Evolutionary conservation across 2,329 filamentous ascomycete species (phyloP), one percentile per base, ranked within the genome.

Genomic region (Stachybotrys chlorohalonatus): DNA sequence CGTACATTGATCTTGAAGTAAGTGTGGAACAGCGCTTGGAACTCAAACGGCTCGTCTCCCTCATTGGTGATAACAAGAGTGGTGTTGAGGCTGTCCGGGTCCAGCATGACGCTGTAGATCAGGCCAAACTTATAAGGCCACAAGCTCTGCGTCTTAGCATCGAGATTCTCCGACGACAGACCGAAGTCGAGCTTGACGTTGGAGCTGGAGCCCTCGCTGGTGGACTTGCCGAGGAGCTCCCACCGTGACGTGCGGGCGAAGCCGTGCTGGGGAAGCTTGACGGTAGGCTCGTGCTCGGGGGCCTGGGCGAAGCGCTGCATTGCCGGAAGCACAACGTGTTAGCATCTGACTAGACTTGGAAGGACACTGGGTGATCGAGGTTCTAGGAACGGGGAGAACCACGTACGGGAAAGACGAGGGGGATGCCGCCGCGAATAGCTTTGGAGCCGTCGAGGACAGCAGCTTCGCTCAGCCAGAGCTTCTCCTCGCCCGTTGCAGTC

Each of bases 101-200:
- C 84, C 60, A 99, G 75, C 3, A 89, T 95, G 56, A 99, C 90
- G 65, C 88, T 95, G 78, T 99, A 99, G 54, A 96, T 87, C 52
- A 97, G 80, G 5, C 87, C 88, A 69, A 99, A 99, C 59, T 88
- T 84, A 67, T 87, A 87, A 2, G 89, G 86, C 94, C 94, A 99
- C 30, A 85, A 81, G 63, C 82, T 80, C 66, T 82, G 83, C 61
- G 82, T 80, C 48, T 85, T 81, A 0, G 86, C 83, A 60, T 80
- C 81, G 55, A 97, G 76, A 66, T 86, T 87, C 52, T 81, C 78
- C 31, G 84, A 81, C 52, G 87, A 90, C 42, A 99, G 84, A 31
- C 93, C 94, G 70, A 99, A 97, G 75, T 99, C 94, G 57, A 99
- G 85, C 79, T 95, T 96, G 60, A 97, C 86, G 77, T 66, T 89